Conservation (phyloP, 768 basidiomycete genomes). For the Lepiota brunneoincarnata region DNA sequence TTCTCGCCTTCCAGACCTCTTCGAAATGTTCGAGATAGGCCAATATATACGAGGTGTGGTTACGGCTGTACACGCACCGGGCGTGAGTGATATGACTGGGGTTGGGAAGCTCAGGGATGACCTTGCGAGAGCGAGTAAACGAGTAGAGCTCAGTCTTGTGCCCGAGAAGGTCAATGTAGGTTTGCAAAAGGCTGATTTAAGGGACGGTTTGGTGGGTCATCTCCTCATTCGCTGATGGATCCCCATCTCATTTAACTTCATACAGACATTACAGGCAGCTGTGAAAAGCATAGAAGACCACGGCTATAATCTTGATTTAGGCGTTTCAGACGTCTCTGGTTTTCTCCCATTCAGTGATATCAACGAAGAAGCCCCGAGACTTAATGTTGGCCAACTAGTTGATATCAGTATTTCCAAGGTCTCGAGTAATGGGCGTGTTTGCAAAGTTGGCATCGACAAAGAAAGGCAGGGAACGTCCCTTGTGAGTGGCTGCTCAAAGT, state of each 20-base stretch:
- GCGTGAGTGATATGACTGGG: conserved; percentile 55
- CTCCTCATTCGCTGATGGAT: conserved; percentile 2
- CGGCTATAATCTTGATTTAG: conserved; percentile 88
- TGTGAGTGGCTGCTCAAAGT: conserved; percentile 38
- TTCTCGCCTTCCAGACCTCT: conserved; percentile 60
- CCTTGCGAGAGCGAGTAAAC: conserved; percentile 60
- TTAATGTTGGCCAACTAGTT: conserved; percentile 67
- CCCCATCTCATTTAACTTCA: conserved; percentile 11
- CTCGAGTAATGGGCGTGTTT: conserved; percentile 76
- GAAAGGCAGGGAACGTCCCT: conserved; percentile 46
- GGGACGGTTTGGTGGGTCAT: conserved; percentile 66
- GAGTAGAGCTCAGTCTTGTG: conserved; percentile 81
- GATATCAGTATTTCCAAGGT: conserved; percentile 64
- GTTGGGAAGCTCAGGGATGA: conserved; percentile 68
- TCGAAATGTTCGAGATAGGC: conserved; percentile 76
- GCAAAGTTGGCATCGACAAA: conserved; percentile 61
- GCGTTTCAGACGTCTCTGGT: conserved; percentile 72
- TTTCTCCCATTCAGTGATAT: conserved; percentile 83
- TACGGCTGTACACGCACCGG: conserved; percentile 62
- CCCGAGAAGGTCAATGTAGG: conserved; percentile 86
- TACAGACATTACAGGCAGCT: conserved; percentile 70
- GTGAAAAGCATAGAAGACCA: conserved; percentile 91
- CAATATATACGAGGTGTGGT: conserved; percentile 85
- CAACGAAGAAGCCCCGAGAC: conserved; percentile 22
- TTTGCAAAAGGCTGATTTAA: conserved; percentile 75